A percentile compares a stretch with the other conserved stretches of the same genome.
These are phyloP conservation scores for Colletotrichum tropicale DNA, from an alignment of 2,329 filamentous ascomycete genomes.

Conservation along the genomic window DNA sequence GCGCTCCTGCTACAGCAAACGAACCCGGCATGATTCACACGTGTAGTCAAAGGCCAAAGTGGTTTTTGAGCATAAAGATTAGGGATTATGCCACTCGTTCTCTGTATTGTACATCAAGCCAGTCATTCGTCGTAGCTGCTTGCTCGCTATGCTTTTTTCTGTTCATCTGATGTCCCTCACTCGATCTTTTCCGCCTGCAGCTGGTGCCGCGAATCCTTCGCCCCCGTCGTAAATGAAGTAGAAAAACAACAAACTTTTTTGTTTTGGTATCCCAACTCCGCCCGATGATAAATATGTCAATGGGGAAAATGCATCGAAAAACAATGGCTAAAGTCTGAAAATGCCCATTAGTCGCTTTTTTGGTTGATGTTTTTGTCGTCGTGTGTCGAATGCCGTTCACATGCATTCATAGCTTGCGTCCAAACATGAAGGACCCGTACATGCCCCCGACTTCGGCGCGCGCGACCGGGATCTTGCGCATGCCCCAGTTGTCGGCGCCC, in stretches of 20 bases:
- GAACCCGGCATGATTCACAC: not conserved
- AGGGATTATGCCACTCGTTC: not conserved
- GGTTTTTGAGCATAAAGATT: not conserved
- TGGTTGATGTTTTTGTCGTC: not conserved
- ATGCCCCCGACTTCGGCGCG: conserved; percentile 92
- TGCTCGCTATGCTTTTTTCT: not conserved
- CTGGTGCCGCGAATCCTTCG: not conserved
- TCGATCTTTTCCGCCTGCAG: not conserved
- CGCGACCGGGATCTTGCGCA: conserved; percentile 90
- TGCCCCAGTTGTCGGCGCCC: conserved; percentile 84
- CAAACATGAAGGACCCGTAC: conserved; percentile 78
- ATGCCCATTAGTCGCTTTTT: not conserved
- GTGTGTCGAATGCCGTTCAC: not conserved
- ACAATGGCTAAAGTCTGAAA: not conserved
- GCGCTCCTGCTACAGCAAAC: not conserved
- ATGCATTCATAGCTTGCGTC: conserved; percentile 53
- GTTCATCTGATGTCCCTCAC: not conserved
- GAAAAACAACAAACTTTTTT: conserved; percentile 1
- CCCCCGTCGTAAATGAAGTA: not conserved
- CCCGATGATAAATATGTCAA: not conserved
- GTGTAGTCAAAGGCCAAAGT: not conserved
- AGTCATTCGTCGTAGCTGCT: conserved; percentile 1
- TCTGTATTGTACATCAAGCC: conserved; percentile 10
- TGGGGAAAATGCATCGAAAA: not conserved
- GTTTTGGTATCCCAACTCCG: conserved; percentile 17